phyloP scores from a whole-genome alignment of 2,329 filamentous ascomycete species.

The Hortaea werneckii region DNA sequence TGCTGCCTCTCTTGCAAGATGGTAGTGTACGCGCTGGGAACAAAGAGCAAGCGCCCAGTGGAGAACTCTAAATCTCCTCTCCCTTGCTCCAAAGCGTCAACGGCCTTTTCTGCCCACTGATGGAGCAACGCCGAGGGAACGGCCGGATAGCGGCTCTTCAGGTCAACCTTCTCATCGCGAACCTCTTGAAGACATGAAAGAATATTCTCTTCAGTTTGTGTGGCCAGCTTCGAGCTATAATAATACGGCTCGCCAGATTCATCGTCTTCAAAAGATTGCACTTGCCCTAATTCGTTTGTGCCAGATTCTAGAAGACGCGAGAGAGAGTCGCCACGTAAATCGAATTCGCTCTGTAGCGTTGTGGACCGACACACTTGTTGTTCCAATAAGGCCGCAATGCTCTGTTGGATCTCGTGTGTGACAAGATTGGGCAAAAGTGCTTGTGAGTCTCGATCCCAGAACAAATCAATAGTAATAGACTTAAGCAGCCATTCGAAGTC shows the following conservation, averaged over 20 bases:
- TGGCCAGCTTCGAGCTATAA: not conserved
- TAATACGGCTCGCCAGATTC: not conserved
- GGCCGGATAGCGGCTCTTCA: not conserved
- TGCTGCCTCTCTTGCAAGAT: not conserved
- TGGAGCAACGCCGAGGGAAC: constrained; percentile 1
- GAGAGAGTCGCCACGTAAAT: not conserved
- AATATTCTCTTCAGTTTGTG: not conserved
- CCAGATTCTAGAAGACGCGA: not conserved
- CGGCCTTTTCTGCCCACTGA: constrained; percentile 1
- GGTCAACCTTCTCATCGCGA: constrained; percentile 1
- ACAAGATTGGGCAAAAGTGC: constrained; percentile 1
- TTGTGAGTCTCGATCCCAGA: constrained; percentile 4
- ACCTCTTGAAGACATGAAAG: not conserved
- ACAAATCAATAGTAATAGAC: constrained; percentile 1
- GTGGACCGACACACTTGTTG: not conserved
- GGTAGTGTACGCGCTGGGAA: not conserved
- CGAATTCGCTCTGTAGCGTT: not conserved
- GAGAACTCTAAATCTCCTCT: not conserved
- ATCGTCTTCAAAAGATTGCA: not conserved
- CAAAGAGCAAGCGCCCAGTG: constrained; percentile 1
- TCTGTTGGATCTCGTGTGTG: not conserved
- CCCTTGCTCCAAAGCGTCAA: not conserved
- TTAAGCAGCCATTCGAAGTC: constrained; percentile 7
- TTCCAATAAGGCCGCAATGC: not conserved
- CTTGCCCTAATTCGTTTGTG: no score